These are phyloP conservation scores for Fusarium fracticaudum DNA, from an alignment of 2,329 filamentous ascomycete species.

Conservation along the genomic window DNA sequence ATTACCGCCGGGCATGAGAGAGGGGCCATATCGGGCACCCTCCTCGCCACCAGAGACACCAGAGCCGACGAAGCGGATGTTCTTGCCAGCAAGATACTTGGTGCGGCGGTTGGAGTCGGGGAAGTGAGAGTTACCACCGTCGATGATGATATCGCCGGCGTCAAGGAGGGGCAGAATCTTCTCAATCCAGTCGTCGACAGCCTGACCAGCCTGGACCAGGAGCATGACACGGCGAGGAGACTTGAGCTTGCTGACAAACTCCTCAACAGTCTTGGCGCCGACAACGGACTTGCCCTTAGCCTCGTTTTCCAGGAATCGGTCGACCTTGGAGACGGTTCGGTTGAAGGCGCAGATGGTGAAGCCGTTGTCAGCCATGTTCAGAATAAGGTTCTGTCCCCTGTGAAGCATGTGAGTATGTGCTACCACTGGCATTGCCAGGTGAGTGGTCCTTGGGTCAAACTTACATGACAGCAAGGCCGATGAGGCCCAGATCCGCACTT, in stretches of 20 bases:
- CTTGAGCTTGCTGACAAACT: slow-evolving; percentile 98
- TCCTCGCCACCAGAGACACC: slow-evolving; percentile 99
- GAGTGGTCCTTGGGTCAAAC: slow-evolving; percentile 43
- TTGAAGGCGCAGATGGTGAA: slow-evolving; percentile 99
- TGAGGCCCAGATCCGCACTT: slow-evolving; percentile 90
- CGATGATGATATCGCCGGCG: slow-evolving; percentile 96
- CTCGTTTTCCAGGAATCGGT: slow-evolving; percentile 90
- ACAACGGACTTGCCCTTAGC: slow-evolving; percentile 96
- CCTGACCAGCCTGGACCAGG: slow-evolving; percentile 97
- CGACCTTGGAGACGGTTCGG: slow-evolving; percentile 98
- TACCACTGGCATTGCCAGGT: slow-evolving; percentile 23
- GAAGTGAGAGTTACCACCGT: slow-evolving; percentile 98
- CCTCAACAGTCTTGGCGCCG: slow-evolving; percentile 91
- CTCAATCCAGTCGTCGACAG: slow-evolving; percentile 99
- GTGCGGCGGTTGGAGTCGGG: slow-evolving; percentile 98
- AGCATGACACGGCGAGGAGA: slow-evolving; percentile 97
- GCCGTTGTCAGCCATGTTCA: slow-evolving; percentile 89
- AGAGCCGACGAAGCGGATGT: slow-evolving; percentile 93
- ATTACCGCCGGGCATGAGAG: slow-evolving; percentile 98
- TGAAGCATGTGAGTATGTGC: slow-evolving; percentile 22
- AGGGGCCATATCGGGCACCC: slow-evolving; percentile 96
- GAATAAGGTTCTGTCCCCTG: slow-evolving; percentile 84
- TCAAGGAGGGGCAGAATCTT: slow-evolving; percentile 85
- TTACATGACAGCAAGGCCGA: slow-evolving; percentile 91
- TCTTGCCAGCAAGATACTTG: slow-evolving; percentile 85